Evolutionary conservation across 2,329 filamentous ascomycete species (phyloP), one percentile per base, ranked within the genome.

Genomic region (Aspergillus floridensis): DNA sequence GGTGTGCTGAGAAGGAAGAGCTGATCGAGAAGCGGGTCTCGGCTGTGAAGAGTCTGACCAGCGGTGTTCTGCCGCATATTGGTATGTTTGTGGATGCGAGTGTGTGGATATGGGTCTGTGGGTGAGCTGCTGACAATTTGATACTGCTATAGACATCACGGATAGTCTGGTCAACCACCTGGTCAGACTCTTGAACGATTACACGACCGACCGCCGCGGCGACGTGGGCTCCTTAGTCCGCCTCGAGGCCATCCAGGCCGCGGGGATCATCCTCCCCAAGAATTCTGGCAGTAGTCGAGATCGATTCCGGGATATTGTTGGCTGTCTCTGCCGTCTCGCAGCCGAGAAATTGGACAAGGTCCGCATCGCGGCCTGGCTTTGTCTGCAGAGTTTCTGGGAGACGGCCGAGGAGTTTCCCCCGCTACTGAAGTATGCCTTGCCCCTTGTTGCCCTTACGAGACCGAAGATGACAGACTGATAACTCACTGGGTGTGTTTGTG

Each of bases 271-370:
- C 41, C 63, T 77, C 65, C 22, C 54, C 65, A 72, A 16, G 2
- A 4, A 6, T 16, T 5, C 32, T 10, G 5, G 11, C 32, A 2
- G 12, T 16, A 35, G 32, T 16, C 32, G 14, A 4, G 38, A 2
- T 8, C 3, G 5, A 7, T 12, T 6, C 12, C 32, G n/a, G 52
- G 59, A 65, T 10, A 58, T 79, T 2, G 62, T 76, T n/a, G 68
- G 68, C 16, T 77, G 79, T 50, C 71, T 85, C 3, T 79, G 91
- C 32, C 85, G 92, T 1, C 81, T 98, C 14, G 88, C 92, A 2
- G 85, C 90, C 0, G 95, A 99, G 75, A 97, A 96, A 72, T 82
- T 98, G 2, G 93, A 98, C 73, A 90, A 91, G 63, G 89, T 98
- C 19, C 86, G 95, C 24, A 79, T 85, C 46, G 73, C 78, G 62